Conservation (phyloP, 176 grass and related monocot genomes). For the Oryza rufipogon region DNA sequence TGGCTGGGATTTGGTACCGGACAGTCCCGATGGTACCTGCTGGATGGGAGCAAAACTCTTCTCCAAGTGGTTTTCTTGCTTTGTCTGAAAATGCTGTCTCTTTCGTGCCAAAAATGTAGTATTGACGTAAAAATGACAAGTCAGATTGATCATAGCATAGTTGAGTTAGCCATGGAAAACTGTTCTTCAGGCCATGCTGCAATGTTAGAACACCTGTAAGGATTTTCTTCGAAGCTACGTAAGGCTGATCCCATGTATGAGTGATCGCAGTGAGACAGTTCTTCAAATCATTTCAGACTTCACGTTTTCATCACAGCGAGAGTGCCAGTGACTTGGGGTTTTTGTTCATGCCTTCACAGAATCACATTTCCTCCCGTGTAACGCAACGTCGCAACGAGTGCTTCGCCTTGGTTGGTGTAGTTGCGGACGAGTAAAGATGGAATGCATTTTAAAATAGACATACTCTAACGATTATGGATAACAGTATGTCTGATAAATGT, state of each 20-base stretch:
- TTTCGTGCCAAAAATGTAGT: neutral
- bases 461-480: neutral
- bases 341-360: neutral
- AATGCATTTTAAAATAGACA: neutral
- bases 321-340: neutral
- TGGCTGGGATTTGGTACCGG: too few species aligned
- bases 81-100: slow-evolving; percentile 27
- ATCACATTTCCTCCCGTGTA: neutral
- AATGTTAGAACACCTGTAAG: neutral
- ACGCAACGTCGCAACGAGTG: neutral
- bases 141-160: slow-evolving; percentile 3
- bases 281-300: slow-evolving; percentile 9
- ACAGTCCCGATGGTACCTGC: too few species aligned
- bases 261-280: neutral
- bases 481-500: neutral
- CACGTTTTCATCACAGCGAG: neutral
- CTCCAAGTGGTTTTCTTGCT: slow-evolving; percentile 32
- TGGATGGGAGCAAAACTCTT: too few species aligned
- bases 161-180: neutral
- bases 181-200: neutral
- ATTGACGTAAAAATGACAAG: slow-evolving; percentile 15
- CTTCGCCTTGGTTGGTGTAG: neutral
- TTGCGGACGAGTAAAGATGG: neutral
- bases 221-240: slow-evolving; percentile 40
- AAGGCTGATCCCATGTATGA: neutral